Conservation (phyloP, 1,139 yeast genomes). For the Blastobotrys apis region DNA sequence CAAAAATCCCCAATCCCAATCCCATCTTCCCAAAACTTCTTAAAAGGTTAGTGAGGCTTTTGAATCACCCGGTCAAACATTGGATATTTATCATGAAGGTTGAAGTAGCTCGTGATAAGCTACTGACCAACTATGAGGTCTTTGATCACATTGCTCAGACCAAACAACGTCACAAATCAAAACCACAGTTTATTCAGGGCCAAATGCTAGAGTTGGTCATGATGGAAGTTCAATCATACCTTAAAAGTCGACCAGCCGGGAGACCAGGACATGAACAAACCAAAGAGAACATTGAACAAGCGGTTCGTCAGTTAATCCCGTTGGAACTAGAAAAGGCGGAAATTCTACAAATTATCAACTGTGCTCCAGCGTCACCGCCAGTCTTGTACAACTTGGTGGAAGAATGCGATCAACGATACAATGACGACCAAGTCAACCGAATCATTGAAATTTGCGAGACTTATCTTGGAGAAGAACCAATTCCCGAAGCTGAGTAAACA, state of each 20-base stretch:
- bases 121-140: conserved; percentile 73
- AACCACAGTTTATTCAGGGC: conserved; percentile 17
- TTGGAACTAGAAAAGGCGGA: conserved; percentile 75
- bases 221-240: conserved; percentile 50
- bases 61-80: no score
- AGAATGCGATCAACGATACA: conserved; percentile 83
- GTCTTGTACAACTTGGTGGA: conserved; percentile 76
- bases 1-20: neutral
- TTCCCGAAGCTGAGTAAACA: conserved; percentile 14
- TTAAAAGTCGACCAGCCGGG: conserved; percentile 46
- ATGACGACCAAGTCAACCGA: conserved; percentile 46
- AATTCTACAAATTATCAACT: conserved; percentile 75
- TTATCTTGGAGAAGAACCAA: conserved; percentile 24
- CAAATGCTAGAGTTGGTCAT: conserved; percentile 59
- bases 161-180: conserved; percentile 37
- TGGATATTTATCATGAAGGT: conserved; percentile 37
- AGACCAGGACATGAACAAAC: conserved; percentile 38
- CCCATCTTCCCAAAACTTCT: neutral
- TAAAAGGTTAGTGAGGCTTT: neutral
- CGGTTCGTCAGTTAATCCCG: conserved; percentile 45
- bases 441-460: conserved; percentile 19
- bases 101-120: conserved; percentile 50
- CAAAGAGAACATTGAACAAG: conserved; percentile 46
- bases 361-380: conserved; percentile 75
- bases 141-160: conserved; percentile 52